Conservation (phyloP, 495 filamentous ascomycete species). For the Aspergillus affinis region DNA sequence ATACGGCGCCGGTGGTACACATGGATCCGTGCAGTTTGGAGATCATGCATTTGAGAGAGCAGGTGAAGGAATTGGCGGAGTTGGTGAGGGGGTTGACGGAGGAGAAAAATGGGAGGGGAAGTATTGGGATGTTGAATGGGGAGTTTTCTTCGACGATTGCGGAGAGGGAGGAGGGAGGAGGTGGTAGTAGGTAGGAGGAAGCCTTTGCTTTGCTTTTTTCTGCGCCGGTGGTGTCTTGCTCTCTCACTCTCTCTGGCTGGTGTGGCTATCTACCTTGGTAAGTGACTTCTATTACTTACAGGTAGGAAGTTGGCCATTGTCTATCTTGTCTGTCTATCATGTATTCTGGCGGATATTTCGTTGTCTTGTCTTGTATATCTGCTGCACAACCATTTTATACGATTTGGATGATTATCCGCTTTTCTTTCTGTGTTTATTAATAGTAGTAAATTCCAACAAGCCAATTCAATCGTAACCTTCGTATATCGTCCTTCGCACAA, state of each 20-base stretch:
- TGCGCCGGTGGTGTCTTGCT: neutral
- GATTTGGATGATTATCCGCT: no score
- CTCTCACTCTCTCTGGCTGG: neutral
- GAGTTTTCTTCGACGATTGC: slow-evolving; percentile 20
- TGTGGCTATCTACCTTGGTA: no score
- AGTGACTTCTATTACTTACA: no score
- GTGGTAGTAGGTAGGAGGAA: neutral
- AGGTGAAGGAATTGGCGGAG: slow-evolving; percentile 48
- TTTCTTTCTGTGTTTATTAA: no score
- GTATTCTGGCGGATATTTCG: no score
- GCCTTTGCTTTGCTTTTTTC: neutral
- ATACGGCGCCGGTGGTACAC: slow-evolving; percentile 70
- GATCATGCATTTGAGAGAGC: slow-evolving; percentile 63
- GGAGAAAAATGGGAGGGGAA: slow-evolving; percentile 14
- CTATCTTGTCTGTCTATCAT: no score
- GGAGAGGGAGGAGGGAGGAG: slow-evolving; percentile 7
- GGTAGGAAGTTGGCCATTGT: no score
- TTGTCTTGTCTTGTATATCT: no score
- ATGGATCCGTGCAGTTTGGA: slow-evolving; percentile 66
- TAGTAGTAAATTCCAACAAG: no score
- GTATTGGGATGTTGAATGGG: slow-evolving; percentile 8
- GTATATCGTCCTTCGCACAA: no score
- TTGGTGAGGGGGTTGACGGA: neutral
- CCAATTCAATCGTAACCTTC: no score
- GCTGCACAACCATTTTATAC: no score